phyloP scores from a whole-genome alignment of 192 early-diverging fungal species.

The Dissophora globulifera region DNA sequence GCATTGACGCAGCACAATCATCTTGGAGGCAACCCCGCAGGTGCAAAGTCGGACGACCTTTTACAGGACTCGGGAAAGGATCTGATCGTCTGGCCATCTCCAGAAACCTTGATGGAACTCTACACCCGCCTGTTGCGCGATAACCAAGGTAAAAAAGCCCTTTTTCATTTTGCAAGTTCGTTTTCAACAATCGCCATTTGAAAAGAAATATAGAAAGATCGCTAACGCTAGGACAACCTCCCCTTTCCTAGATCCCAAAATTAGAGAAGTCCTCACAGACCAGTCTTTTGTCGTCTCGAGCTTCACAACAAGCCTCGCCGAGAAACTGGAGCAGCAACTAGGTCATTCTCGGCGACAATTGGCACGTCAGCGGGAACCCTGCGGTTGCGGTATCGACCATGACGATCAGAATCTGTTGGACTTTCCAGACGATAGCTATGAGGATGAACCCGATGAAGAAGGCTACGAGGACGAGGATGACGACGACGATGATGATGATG shows the following conservation, averaged over 20 bases:
- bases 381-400: slow-evolving; percentile 25
- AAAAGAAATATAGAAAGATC: not conserved
- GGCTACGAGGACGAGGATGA: slow-evolving; percentile 24
- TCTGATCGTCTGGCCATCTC: slow-evolving; percentile 11
- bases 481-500: slow-evolving; percentile 20
- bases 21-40: not conserved
- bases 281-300: slow-evolving; percentile 30
- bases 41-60: not conserved
- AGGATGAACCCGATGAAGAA: slow-evolving; percentile 38
- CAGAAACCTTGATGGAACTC: slow-evolving; percentile 33
- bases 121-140: slow-evolving; percentile 31
- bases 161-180: not conserved
- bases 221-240: not conserved
- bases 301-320: slow-evolving; percentile 24
- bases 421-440: slow-evolving; percentile 25
- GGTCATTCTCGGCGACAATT: slow-evolving; percentile 5
- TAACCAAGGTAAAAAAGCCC: slow-evolving; percentile 18
- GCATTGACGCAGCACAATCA: slow-evolving; percentile 16
- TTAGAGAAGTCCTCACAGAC: slow-evolving; percentile 19
- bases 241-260: slow-evolving; percentile 21
- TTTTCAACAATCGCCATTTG: no score
- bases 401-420: not conserved
- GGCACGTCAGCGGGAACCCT: not conserved
- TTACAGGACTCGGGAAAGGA: not conserved
- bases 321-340: slow-evolving; percentile 16